Evolutionary conservation across 257 asterid species (phyloP).

Genomic region (Solanum tarapatanum): DNA sequence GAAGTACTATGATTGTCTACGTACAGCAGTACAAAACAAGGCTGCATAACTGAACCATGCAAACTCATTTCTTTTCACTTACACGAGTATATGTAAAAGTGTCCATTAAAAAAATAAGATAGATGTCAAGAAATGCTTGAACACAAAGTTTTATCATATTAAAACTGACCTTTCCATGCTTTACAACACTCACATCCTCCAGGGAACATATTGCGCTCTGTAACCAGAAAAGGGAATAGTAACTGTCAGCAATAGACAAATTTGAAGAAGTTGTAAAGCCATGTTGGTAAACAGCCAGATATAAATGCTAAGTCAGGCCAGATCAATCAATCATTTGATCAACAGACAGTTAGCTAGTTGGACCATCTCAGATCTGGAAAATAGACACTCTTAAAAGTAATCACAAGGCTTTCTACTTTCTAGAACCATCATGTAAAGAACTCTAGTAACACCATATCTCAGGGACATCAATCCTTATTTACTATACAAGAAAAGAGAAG

Average conservation of each 20-base stretch:
- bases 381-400: neutral
- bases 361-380: neutral
- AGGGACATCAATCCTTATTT: neutral
- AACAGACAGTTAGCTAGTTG: neutral
- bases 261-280: neutral
- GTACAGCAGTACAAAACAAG: neutral
- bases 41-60: neutral
- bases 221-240: conserved; percentile 23
- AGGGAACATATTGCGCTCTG: conserved; percentile 92
- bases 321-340: neutral
- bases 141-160: neutral
- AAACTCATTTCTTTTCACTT: neutral
- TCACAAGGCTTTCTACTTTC: neutral
- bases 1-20: neutral
- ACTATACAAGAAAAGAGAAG: neutral
- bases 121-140: neutral
- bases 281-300: neutral
- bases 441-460: neutral
- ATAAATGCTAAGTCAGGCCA: neutral
- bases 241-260: neutral
- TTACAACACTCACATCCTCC: conserved; percentile 50
- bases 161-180: conserved; percentile 72
- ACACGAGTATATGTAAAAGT: neutral
- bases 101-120: neutral
- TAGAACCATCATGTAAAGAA: neutral